Evolutionary conservation across 805 yeast species (phyloP).

Genomic region (Starmerella gropengiesseri): DNA sequence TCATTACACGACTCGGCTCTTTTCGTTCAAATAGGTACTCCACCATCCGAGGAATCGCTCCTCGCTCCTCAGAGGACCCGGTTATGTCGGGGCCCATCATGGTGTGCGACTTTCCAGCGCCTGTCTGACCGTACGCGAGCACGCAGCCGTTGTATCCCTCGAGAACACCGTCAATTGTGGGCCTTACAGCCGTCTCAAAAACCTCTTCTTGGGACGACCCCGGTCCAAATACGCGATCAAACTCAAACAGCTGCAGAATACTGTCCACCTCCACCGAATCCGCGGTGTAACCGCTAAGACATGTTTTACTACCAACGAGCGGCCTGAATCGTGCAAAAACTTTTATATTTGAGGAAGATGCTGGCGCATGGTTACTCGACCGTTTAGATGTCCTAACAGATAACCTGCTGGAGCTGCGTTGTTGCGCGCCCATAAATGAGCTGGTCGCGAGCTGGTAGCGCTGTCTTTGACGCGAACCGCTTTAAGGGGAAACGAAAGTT

Average conservation of each 20-base stretch:
- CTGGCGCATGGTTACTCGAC: not conserved
- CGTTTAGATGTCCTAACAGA: constrained; percentile 6
- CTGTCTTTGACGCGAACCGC: no score
- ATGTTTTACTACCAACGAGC: constrained; percentile 22
- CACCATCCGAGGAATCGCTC: constrained; percentile 64
- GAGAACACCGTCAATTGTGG: constrained; percentile 58
- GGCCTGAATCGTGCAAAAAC: constrained; percentile 72
- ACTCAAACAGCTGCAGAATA: constrained; percentile 36
- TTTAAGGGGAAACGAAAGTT: no score
- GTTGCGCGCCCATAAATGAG: no score
- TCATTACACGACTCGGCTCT: constrained; percentile 45
- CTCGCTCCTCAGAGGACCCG: constrained; percentile 31
- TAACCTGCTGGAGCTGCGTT: constrained; percentile 15
- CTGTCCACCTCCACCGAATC: constrained; percentile 11
- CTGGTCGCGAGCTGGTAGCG: no score
- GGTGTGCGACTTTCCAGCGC: constrained; percentile 65
- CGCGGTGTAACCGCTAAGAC: constrained; percentile 5
- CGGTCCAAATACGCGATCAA: constrained; percentile 53
- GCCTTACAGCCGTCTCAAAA: constrained; percentile 46
- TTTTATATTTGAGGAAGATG: constrained; percentile 30
- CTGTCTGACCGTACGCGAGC: constrained; percentile 70
- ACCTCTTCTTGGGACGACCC: constrained; percentile 45
- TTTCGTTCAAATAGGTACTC: constrained; percentile 47
- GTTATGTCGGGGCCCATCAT: constrained; percentile 53
- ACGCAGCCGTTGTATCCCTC: constrained; percentile 71